Evolutionary conservation across 345 rosid species (phyloP), one percentile per base, ranked within the genome.

Genomic region (Acer negundo): DNA sequence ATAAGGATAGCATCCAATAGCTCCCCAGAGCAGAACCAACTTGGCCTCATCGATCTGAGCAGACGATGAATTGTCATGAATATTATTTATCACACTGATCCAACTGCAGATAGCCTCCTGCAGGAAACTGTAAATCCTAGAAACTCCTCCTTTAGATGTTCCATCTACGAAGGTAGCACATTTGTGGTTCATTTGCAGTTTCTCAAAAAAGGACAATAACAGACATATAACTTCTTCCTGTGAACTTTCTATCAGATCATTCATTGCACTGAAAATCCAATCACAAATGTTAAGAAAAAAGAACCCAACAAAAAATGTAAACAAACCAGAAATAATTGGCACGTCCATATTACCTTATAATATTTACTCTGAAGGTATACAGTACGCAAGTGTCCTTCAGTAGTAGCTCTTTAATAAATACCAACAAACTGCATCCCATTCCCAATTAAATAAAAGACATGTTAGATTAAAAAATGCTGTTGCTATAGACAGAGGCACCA

Each of bases 1-100:
- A 72, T 80, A 75, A 55, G 96, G 94, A 87, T 82, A 91, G 87
- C 98, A 92, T 46, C 84, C 81, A 63, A 91, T 81, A 38, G 77
- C 82, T 86, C 92, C 97, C 97, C 98, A 92, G 28, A 92, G 81
- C 62, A 67, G 56, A 81, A 97, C 90, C 87, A 95, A 79, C 70
- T 84, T 77, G 40, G 81, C 64, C 74, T 79, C 73, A 55, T 82
- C 85, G 80, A 86, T 67, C 64, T 76, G 78, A 66, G 84, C 65
- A 79, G 82, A 81, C 53, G 82, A 76, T 35, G 67, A 42, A 55
- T 79, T 78, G 74, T 80, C 83, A 35, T 11, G 66, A 70, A 82
- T 78, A 77, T 78, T 80, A 75, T 86, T 81, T 76, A 82, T 76
- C 77, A 62, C 63, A 69, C 58, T 78, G 75, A 78, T 67, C 86